Percentiles rank a stretch among this genome's conserved stretches.
Conservation (phyloP, 495 filamentous ascomycete genomes). For the Jackrogersella multiformis region DNA sequence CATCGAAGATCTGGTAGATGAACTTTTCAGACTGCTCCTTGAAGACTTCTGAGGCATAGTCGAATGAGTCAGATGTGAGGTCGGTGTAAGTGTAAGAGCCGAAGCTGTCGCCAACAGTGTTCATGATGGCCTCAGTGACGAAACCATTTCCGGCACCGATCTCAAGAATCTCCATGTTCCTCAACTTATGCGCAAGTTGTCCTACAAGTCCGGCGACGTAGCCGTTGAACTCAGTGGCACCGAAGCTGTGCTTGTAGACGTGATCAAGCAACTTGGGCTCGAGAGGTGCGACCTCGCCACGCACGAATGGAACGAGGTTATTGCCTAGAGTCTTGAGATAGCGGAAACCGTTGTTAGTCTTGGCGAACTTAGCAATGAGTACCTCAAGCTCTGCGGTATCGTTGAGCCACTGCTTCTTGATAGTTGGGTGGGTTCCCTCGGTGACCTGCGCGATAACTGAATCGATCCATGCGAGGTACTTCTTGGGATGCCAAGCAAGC, state of each 20-base stretch:
- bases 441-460: conserved; percentile 1
- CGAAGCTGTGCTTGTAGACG: conserved; percentile 4
- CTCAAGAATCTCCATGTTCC: conserved; percentile 26
- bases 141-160: conserved; percentile 55
- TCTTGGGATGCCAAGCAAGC: conserved; percentile 21
- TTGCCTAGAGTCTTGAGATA: conserved; percentile 7
- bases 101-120: conserved; percentile 27
- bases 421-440: conserved; percentile 30
- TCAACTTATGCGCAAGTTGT: conserved; percentile 2
- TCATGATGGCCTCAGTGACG: conserved; percentile 50
- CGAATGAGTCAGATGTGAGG: conserved; percentile 55
- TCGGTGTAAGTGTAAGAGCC: conserved; percentile 62
- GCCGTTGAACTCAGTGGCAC: conserved; percentile 3
- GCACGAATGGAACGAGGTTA: conserved; percentile 1
- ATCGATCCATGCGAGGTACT: conserved; percentile 25
- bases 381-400: conserved; percentile 39
- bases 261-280: background rate
- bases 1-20: conserved; percentile 57
- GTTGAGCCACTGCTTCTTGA: conserved; percentile 47
- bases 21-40: conserved; percentile 48
- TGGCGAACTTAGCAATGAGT: background rate
- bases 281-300: conserved; percentile 1
- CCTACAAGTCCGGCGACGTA: background rate
- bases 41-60: conserved; percentile 41
- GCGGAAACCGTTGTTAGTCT: background rate